phyloP scores from a whole-genome alignment of 306 rosid species.

The Cyclanthera cordifolia region DNA sequence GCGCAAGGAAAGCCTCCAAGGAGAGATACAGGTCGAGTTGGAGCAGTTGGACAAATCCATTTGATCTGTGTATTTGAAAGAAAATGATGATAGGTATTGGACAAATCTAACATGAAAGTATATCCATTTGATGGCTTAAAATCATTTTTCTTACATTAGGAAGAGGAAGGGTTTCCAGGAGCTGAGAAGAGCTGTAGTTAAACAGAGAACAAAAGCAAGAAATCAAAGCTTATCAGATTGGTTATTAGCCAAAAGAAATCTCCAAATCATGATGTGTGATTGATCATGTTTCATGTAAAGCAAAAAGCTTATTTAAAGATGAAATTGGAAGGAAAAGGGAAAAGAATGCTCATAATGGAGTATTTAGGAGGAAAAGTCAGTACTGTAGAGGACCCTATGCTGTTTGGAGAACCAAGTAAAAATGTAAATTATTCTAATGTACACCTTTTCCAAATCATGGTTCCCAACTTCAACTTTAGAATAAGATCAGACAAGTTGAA shows the following conservation, averaged over 20 bases:
- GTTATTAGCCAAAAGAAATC: background rate
- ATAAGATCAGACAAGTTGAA: conserved; percentile 16
- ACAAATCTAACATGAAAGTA: background rate
- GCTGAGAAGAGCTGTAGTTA: conserved; percentile 81
- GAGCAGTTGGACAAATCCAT: conserved; percentile 99
- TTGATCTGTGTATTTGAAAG: conserved; percentile 46
- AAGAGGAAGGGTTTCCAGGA: conserved; percentile 79
- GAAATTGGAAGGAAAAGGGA: background rate
- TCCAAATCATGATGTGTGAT: background rate
- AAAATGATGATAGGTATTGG: conserved; percentile 1
- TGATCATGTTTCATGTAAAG: background rate
- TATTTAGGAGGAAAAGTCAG: background rate
- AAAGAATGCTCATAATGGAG: background rate
- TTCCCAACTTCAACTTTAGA: conserved; percentile 5
- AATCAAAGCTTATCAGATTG: conserved; percentile 24
- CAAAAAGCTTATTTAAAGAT: background rate
- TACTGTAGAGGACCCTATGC: background rate
- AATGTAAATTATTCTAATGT: background rate
- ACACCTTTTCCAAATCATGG: conserved; percentile 15
- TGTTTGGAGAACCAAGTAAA: conserved; percentile 1
- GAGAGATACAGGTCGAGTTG: conserved; percentile 79
- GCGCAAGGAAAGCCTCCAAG: conserved; percentile 96
- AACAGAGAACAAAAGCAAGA: conserved; percentile 18
- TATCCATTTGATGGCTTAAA: background rate
- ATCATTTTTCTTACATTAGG: conserved; percentile 54